Percentiles rank a stretch among this genome's conserved stretches.
phyloP scores from a whole-genome alignment of 371 early-diverging fungal species.

The Coemansia sp. region DNA sequence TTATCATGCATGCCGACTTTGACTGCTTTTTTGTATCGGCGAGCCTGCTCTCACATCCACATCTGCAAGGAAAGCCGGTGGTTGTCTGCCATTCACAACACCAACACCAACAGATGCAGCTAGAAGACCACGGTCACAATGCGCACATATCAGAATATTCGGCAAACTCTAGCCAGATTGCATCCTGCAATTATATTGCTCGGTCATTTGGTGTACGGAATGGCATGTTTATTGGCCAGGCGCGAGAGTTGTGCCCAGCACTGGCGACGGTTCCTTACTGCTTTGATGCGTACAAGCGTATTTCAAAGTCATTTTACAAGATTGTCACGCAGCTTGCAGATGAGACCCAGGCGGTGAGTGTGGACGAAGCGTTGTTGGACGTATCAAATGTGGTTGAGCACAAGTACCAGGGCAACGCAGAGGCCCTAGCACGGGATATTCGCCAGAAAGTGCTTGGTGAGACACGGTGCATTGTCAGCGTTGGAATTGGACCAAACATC shows the following conservation, averaged over 20 bases:
- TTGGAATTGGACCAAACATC: slow-evolving; percentile 75
- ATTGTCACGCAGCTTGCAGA: slow-evolving; percentile 65
- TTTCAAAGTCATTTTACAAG: slow-evolving; percentile 67
- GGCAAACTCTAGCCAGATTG: slow-evolving; percentile 48
- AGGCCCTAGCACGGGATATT: slow-evolving; percentile 54
- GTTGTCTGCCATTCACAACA: slow-evolving; percentile 44
- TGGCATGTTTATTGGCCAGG: slow-evolving; percentile 56
- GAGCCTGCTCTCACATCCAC: slow-evolving; percentile 66
- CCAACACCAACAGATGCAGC: slow-evolving; percentile 21
- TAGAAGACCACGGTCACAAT: slow-evolving; percentile 7
- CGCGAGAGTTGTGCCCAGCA: slow-evolving; percentile 52
- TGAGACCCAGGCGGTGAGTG: slow-evolving; percentile 77
- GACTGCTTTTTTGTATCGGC: slow-evolving; percentile 93
- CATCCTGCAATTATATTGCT: slow-evolving; percentile 57
- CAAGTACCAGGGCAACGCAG: slow-evolving; percentile 7
- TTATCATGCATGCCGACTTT: slow-evolving; percentile 83
- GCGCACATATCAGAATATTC: slow-evolving; percentile 5
- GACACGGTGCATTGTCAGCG: slow-evolving; percentile 68
- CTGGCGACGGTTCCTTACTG: slow-evolving; percentile 61
- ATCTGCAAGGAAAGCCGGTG: slow-evolving; percentile 64
- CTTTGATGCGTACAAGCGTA: slow-evolving; percentile 74
- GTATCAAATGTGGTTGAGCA: slow-evolving; percentile 50
- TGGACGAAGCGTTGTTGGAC: slow-evolving; percentile 76
- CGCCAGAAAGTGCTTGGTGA: slow-evolving; percentile 55
- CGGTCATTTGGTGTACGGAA: slow-evolving; percentile 55